Conservation (phyloP, 108 stramenopile genomes). For the Cyclotella choctawhatcheeana region DNA sequence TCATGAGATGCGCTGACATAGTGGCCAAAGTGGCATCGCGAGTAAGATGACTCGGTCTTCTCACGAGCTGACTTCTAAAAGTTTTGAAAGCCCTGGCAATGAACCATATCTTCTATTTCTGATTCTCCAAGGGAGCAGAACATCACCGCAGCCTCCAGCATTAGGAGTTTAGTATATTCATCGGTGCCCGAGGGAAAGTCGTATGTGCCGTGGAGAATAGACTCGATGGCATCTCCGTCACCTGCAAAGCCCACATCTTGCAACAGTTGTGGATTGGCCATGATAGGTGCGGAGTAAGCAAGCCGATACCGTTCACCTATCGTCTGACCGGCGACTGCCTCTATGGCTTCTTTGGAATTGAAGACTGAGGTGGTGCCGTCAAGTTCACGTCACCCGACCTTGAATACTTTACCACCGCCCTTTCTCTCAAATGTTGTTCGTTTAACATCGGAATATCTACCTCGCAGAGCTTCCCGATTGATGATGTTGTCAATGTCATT, state of each 20-base stretch:
- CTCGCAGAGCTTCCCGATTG: not conserved
- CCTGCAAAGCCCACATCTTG: not conserved
- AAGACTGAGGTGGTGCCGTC: not conserved
- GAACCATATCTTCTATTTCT: not conserved
- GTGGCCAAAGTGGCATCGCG: not conserved
- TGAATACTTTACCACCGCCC: not conserved
- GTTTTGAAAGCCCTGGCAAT: not conserved
- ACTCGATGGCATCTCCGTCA: not conserved
- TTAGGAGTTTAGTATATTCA: not conserved
- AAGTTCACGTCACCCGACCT: not conserved
- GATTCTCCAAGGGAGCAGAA: not conserved
- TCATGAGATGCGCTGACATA: not conserved
- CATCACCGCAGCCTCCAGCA: not conserved
- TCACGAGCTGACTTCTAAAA: not conserved
- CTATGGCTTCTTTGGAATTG: not conserved
- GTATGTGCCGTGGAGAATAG: not conserved
- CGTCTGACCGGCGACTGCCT: not conserved
- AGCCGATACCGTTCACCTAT: not conserved
- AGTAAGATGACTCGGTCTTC: not conserved
- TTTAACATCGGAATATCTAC: not conserved
- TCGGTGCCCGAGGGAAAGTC: not conserved
- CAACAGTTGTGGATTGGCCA: not conserved
- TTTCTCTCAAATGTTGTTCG: not conserved
- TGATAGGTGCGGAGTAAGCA: not conserved
- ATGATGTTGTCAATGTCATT: not conserved